Conservation (phyloP, 2,329 filamentous ascomycete genomes). For the Sporothrix variecibatus region DNA sequence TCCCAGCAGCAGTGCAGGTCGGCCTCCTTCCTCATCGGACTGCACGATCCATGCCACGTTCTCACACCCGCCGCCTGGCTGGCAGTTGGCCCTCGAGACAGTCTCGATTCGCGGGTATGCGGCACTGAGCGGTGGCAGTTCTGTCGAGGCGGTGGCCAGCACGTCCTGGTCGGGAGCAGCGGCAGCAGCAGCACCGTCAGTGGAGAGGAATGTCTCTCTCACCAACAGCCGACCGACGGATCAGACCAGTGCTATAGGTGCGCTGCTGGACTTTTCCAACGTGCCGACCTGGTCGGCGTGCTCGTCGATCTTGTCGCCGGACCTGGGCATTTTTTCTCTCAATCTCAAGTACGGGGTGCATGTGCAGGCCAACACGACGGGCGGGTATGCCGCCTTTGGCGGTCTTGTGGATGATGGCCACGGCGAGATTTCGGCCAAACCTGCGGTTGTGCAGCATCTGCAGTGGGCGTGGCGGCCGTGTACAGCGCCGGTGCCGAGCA, state of each 20-base stretch:
- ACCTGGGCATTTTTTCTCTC: not conserved
- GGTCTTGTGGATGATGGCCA: constrained; percentile 16
- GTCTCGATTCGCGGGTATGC: constrained; percentile 3
- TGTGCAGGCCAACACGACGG: not conserved
- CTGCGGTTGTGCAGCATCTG: constrained; percentile 12
- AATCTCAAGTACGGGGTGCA: not conserved
- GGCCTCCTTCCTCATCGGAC: not conserved
- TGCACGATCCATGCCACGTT: constrained; percentile 6
- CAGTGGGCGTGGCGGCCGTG: constrained; percentile 21
- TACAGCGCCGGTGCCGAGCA: not conserved
- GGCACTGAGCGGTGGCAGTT: constrained; percentile 11
- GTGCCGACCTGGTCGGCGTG: constrained; percentile 11
- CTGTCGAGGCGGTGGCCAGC: not conserved
- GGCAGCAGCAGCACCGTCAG: not conserved
- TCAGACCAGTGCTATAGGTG: not conserved
- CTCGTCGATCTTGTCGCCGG: not conserved
- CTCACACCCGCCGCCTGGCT: constrained; percentile 3
- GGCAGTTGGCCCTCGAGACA: constrained; percentile 10
- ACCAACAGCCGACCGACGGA: constrained; percentile 1
- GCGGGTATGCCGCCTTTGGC: constrained; percentile 7
- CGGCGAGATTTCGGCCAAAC: not conserved
- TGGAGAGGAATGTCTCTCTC: not conserved
- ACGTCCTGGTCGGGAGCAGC: not conserved
- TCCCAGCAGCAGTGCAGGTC: not conserved
- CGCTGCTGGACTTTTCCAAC: constrained; percentile 12